phyloP scores from a whole-genome alignment of 2,329 filamentous ascomycete genomes.

The Penicillium sp. region DNA sequence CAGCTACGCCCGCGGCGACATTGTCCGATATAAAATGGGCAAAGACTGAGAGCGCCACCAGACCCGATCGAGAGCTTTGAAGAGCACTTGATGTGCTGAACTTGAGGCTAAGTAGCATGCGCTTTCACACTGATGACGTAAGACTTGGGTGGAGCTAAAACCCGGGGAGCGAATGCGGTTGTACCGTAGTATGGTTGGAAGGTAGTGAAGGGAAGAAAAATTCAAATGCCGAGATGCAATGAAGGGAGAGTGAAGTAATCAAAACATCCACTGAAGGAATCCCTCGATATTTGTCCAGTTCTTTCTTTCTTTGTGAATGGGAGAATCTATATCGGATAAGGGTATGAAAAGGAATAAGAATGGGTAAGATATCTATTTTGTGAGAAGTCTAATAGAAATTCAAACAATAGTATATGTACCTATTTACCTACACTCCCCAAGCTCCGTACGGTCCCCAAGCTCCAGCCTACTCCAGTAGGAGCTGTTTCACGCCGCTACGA shows the following conservation, averaged over 20 bases:
- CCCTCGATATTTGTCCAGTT: too few relatives aligned
- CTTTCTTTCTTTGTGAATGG: neutral
- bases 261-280: too few relatives aligned
- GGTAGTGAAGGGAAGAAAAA: neutral
- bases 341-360: neutral
- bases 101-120: neutral
- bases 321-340: neutral
- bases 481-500: neutral
- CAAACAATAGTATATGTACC: neutral
- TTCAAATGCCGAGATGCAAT: neutral
- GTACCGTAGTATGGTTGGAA: neutral
- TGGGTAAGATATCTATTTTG: neutral
- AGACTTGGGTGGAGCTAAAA: constrained; percentile 30
- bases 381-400: neutral
- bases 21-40: constrained; percentile 26
- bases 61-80: constrained; percentile 6
- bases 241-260: neutral
- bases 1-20: constrained; percentile 33
- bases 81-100: neutral
- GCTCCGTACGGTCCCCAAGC: neutral
- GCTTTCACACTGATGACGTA: constrained; percentile 36
- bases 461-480: constrained; percentile 3
- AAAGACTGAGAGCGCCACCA: constrained; percentile 11
- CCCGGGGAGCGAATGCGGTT: constrained; percentile 33
- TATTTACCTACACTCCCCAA: neutral